These are phyloP conservation scores for Colletotrichum sp. DNA, from an alignment of 2,329 filamentous ascomycete genomes.

Conservation along the genomic window DNA sequence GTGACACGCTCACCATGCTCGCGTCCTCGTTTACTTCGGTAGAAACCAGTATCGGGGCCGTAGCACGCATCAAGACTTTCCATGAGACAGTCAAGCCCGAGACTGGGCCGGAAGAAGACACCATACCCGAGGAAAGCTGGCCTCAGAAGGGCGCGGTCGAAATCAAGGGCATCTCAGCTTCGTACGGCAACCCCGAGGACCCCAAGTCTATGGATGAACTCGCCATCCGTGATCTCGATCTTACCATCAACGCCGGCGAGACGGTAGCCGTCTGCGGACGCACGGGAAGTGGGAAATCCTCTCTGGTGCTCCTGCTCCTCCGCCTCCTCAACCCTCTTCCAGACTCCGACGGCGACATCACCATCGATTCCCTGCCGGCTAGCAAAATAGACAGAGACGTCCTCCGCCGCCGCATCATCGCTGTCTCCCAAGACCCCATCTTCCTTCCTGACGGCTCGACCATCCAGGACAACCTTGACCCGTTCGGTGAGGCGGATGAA, in stretches of 20 bases:
- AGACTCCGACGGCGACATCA: constrained; percentile 29
- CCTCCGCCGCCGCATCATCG: constrained; percentile 53
- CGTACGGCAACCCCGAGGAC: constrained; percentile 25
- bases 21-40: constrained; percentile 36
- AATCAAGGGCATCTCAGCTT: constrained; percentile 35
- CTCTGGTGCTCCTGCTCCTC: constrained; percentile 42
- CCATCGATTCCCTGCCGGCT: constrained; percentile 47
- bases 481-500: constrained; percentile 32
- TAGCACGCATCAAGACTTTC: constrained; percentile 31
- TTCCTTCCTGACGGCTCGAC: constrained; percentile 52
- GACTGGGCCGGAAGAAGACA: constrained; percentile 21
- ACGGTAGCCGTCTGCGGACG: constrained; percentile 42
- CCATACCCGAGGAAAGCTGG: constrained; percentile 29
- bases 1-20: constrained; percentile 31
- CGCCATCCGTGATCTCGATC: constrained; percentile 28
- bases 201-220: constrained; percentile 14
- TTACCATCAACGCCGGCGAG: constrained; percentile 34
- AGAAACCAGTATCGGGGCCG: constrained; percentile 32
- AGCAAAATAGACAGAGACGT: constrained; percentile 40
- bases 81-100: constrained; percentile 27
- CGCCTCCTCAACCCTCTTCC: constrained; percentile 44
- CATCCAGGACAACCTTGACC: constrained; percentile 49
- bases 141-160: constrained; percentile 33
- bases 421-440: constrained; percentile 58
- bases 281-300: constrained; percentile 50